phyloP scores from a whole-genome alignment of 805 yeast genomes.

The Candida mattraensis region DNA sequence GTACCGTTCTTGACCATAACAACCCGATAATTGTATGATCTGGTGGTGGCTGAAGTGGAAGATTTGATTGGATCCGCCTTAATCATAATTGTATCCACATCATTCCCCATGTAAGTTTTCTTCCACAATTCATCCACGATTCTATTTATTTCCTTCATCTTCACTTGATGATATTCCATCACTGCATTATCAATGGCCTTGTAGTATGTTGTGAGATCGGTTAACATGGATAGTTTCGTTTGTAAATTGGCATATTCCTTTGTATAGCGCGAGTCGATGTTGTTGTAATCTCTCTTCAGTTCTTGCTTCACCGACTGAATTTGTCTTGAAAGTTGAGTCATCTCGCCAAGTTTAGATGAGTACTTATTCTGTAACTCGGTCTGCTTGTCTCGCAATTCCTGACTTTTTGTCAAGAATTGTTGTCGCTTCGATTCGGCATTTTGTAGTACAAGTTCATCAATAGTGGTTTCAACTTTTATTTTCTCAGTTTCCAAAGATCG shows the following conservation, averaged over 20 bases:
- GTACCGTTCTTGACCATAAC: constrained; percentile 92
- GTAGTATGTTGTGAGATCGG: constrained; percentile 77
- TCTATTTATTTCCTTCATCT: constrained; percentile 90
- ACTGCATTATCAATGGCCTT: constrained; percentile 90
- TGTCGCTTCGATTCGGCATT: constrained; percentile 58
- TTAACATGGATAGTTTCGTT: constrained; percentile 70
- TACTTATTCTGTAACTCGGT: constrained; percentile 58
- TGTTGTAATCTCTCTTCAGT: constrained; percentile 65
- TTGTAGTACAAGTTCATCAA: constrained; percentile 37
- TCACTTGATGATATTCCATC: constrained; percentile 85
- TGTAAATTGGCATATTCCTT: constrained; percentile 75
- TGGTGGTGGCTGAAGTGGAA: constrained; percentile 34
- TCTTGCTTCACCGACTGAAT: constrained; percentile 55
- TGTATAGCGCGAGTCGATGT: constrained; percentile 62
- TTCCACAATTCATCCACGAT: constrained; percentile 93
- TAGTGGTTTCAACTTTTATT: constrained; percentile 22
- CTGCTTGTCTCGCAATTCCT: constrained; percentile 47
- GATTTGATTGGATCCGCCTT: constrained; percentile 65
- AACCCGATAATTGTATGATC: constrained; percentile 88
- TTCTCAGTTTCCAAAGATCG: constrained; percentile 44
- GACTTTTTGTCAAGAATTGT: constrained; percentile 59
- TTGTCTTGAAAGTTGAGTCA: constrained; percentile 78
- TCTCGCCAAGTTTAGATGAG: constrained; percentile 82
- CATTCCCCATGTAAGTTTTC: constrained; percentile 90
- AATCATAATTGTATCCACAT: constrained; percentile 86